These are phyloP conservation scores for Hanseniaspora pseudoguilliermondii DNA, from an alignment of 805 yeast genomes.

Conservation along the genomic window DNA sequence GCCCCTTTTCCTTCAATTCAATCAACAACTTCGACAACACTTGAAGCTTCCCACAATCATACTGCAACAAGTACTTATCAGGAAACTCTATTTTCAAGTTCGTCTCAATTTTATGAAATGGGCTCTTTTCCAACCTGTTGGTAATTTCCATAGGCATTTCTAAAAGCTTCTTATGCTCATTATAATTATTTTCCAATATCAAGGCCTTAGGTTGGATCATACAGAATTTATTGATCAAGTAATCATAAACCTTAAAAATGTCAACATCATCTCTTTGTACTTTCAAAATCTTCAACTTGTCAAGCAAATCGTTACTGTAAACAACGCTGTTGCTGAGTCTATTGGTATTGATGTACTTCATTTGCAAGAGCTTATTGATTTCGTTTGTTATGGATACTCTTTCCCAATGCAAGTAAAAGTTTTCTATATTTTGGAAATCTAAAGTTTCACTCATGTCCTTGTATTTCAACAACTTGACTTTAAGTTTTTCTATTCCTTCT, in stretches of 20 bases:
- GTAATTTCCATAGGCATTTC: conserved; percentile 37
- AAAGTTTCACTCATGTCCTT: conserved; percentile 26
- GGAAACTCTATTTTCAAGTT: conserved; percentile 90
- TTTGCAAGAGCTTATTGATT: conserved; percentile 42
- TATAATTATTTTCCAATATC: conserved; percentile 47
- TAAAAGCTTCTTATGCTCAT: neutral
- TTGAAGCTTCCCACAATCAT: conserved; percentile 94
- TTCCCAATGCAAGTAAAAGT: conserved; percentile 47
- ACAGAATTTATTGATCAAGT: conserved; percentile 58
- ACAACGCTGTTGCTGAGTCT: conserved; percentile 57
- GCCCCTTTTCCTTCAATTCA: conserved; percentile 73
- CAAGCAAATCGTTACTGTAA: conserved; percentile 49
- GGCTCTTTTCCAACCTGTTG: conserved; percentile 18
- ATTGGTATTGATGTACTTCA: conserved; percentile 48
- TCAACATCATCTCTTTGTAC: conserved; percentile 20
- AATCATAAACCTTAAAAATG: conserved; percentile 33
- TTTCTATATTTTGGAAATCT: conserved; percentile 32
- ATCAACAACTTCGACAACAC: conserved; percentile 63
- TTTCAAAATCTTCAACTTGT: conserved; percentile 30
- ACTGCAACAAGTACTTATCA: conserved; percentile 79
- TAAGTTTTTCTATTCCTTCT: conserved; percentile 18
- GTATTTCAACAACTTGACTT: conserved; percentile 15
- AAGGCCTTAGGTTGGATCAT: conserved; percentile 83
- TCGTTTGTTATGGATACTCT: conserved; percentile 40
- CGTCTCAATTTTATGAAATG: conserved; percentile 72